Evolutionary conservation across 139 green algal genomes (phyloP).

Genomic region (Mesostigma viride): DNA sequence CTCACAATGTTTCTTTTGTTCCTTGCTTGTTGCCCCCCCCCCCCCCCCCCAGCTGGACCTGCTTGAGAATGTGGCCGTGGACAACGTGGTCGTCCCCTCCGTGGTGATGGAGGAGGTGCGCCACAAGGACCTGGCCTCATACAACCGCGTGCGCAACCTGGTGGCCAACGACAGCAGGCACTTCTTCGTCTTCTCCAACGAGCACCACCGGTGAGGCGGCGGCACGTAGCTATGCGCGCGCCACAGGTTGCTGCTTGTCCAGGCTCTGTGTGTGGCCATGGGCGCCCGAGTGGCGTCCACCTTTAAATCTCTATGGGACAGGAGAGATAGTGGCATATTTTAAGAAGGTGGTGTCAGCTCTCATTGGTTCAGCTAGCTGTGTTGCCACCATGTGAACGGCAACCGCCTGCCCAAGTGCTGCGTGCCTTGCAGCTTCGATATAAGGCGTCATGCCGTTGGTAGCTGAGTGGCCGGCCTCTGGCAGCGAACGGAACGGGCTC

Average conservation of each 20-base stretch:
- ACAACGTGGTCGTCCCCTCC: conserved; percentile 55
- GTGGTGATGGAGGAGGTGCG: conserved; percentile 48
- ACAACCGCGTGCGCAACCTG: conserved; percentile 65
- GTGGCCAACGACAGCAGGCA: conserved; percentile 39
- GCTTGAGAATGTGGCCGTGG: conserved; percentile 72
- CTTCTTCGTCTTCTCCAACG: conserved; percentile 95
- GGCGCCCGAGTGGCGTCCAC: no score
- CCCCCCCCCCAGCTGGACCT: conserved; percentile 81
- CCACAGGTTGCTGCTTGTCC: background rate
- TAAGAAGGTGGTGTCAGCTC: no score
- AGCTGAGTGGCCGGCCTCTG: no score
- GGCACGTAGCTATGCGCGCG: background rate
- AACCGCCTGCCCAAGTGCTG: no score
- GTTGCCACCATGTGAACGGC: no score
- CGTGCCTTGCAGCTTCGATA: no score
- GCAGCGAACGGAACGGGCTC: no score
- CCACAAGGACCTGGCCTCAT: conserved; percentile 57
- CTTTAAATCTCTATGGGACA: no score
- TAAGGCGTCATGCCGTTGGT: no score
- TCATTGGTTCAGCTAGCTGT: no score
- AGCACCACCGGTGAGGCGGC: conserved; percentile 59
- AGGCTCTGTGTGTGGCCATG: no score
- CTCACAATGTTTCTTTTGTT: background rate
- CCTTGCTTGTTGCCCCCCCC: background rate
- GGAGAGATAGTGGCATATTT: no score